Base-by-base conservation (phyloP, 768 basidiomycete genomes). In the Russula sp. region DNA sequence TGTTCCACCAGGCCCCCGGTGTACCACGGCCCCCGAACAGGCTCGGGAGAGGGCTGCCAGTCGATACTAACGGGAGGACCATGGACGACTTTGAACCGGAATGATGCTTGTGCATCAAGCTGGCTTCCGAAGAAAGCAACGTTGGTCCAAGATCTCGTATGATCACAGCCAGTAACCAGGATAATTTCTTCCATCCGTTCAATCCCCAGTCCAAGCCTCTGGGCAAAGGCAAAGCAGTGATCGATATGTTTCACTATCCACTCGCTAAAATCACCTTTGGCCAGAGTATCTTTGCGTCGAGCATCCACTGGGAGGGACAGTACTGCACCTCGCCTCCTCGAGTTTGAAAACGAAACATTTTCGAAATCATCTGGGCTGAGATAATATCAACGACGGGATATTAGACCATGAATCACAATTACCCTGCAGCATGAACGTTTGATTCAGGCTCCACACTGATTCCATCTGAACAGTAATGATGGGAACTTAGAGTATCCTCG, bases 161-260 rank as follows among this genome's bases (percentile, higher is more conserved):
- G 53, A 34, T 61, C 30, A 26, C 44, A 36, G 2, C 53, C 53
- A 20, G 61, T 54, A 14, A 55, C 52, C 16, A 61, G 20, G 7
- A 55, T 44, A 11, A 53, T 44, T 2, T 61, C 40, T 32, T 61
- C 61, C 53, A 61, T 61, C 14, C 18, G 22, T 1, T 55, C 26
- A 7, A 61, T 34, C 6, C 51, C 60, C 13, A 42, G 40, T 13
- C 30, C 42, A 11, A n/a, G 53, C 11, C 13, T 16, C 8, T 8
- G 34, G 34, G 34, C 34, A 11, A 36, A 36, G 34, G 34, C 34
- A 8, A 36, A 13, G 7, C 50, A 51, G 6, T 3, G 1, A 28
- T 51, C 50, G 18, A 30, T 53, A 30, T 61, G 40, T 22, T 55
- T 54, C 20, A 61, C 24, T 5, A 61, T 48, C 42, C 53, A 61